Evolutionary conservation across 306 rosid species (phyloP).

Genomic region (Rosa multiflora): DNA sequence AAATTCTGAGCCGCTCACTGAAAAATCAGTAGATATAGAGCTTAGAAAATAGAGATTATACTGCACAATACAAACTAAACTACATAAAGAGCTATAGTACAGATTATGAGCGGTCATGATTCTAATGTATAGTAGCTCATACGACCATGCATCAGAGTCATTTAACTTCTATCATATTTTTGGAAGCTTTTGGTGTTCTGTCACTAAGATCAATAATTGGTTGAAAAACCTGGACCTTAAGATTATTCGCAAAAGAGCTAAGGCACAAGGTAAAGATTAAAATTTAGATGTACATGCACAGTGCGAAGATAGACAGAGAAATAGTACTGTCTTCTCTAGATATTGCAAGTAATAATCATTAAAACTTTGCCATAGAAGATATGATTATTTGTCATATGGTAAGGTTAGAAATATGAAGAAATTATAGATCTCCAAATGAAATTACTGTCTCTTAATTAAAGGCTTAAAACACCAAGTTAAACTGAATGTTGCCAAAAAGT

Average conservation of each 20-base stretch:
- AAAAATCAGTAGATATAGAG: no score
- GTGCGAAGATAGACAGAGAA: not conserved
- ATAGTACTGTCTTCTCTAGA: not conserved
- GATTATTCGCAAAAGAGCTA: slow-evolving; percentile 7
- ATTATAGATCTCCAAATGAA: not conserved
- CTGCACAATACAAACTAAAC: no score
- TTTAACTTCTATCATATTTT: no score
- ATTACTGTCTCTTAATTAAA: not conserved
- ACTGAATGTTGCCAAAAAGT: not conserved
- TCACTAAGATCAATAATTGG: no score
- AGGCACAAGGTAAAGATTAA: slow-evolving; percentile 1
- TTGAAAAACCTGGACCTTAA: no score
- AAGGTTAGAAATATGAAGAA: not conserved
- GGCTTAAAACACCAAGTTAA: not conserved
- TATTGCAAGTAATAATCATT: not conserved
- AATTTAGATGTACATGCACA: not conserved
- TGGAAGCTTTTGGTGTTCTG: no score
- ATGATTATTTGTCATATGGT: not conserved
- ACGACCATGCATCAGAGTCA: no score
- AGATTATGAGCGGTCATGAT: no score
- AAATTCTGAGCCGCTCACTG: no score
- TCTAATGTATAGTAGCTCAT: no score
- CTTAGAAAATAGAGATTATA: no score
- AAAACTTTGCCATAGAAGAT: not conserved
- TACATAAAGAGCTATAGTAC: no score